A percentile compares a stretch with the other conserved stretches of the same genome.
phyloP scores from a whole-genome alignment of 768 basidiomycete genomes.

The Sporobolomyces phaffii region DNA sequence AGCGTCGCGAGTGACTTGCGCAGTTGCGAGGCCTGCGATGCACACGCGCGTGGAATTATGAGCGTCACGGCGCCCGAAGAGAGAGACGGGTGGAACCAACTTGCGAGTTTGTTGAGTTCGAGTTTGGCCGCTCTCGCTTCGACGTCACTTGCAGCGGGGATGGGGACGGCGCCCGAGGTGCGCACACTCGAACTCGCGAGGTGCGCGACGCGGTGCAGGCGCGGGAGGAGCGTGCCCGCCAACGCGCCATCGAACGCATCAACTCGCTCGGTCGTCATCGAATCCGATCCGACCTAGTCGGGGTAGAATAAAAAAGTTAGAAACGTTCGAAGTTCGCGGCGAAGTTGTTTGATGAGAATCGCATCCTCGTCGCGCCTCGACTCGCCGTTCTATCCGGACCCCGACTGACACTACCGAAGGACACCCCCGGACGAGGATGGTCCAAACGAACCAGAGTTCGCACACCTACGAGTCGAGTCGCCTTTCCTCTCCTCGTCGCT shows the following conservation, averaged over 20 bases:
- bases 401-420: too few species aligned
- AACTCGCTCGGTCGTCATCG: too few species aligned
- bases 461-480: constrained; percentile 6
- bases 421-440: too few species aligned
- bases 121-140: constrained; percentile 9
- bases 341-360: too few species aligned
- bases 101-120: constrained; percentile 20
- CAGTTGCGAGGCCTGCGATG: constrained; percentile 17
- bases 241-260: constrained; percentile 6
- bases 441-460: background rate
- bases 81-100: background rate
- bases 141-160: background rate
- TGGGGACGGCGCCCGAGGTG: background rate
- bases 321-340: too few species aligned
- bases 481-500: background rate
- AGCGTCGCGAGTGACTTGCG: background rate
- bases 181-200: background rate
- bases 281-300: too few species aligned
- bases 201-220: background rate
- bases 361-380: too few species aligned
- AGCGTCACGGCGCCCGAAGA: background rate
- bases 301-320: too few species aligned
- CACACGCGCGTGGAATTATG: too few species aligned
- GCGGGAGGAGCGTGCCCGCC: constrained; percentile 10
- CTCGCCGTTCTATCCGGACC: background rate